A percentile compares a stretch with the other conserved stretches of the same genome.
Evolutionary conservation across 148 eudicot species (phyloP).

Genomic region (Polygonum aviculare): DNA sequence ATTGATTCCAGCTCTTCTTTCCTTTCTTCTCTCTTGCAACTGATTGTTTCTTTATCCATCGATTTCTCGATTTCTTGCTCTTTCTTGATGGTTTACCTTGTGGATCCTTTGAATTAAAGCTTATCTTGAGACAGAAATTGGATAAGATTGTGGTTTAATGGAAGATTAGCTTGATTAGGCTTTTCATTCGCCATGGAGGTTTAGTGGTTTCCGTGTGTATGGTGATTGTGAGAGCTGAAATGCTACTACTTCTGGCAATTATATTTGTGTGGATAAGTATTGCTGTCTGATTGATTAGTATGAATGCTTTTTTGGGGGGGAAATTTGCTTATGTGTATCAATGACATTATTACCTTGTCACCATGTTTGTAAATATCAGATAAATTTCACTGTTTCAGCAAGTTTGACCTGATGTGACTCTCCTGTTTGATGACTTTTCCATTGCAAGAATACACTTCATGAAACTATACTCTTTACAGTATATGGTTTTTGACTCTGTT

Average conservation of each 20-base stretch:
- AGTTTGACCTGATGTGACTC: no score
- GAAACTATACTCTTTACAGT: background rate
- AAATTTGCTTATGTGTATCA: no score
- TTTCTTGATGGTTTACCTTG: background rate
- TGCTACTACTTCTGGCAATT: background rate
- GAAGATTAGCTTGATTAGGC: background rate
- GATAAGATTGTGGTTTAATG: background rate
- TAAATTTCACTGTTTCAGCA: no score
- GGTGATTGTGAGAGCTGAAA: background rate
- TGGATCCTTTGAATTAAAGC: background rate
- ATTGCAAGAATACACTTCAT: background rate
- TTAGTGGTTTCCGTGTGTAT: background rate
- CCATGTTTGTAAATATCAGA: no score
- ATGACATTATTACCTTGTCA: no score
- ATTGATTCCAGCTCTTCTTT: conserved; percentile 10
- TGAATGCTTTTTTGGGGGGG: background rate
- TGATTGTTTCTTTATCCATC: background rate
- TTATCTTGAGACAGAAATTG: background rate
- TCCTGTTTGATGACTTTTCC: no score
- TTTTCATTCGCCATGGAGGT: background rate
- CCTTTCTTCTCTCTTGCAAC: background rate
- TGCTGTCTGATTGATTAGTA: background rate
- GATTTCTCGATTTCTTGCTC: conserved; percentile 4
- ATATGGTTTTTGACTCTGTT: background rate
- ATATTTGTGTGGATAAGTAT: background rate